Evolutionary conservation across 257 asterid species (phyloP).

Genomic region (Ballota nigra): DNA sequence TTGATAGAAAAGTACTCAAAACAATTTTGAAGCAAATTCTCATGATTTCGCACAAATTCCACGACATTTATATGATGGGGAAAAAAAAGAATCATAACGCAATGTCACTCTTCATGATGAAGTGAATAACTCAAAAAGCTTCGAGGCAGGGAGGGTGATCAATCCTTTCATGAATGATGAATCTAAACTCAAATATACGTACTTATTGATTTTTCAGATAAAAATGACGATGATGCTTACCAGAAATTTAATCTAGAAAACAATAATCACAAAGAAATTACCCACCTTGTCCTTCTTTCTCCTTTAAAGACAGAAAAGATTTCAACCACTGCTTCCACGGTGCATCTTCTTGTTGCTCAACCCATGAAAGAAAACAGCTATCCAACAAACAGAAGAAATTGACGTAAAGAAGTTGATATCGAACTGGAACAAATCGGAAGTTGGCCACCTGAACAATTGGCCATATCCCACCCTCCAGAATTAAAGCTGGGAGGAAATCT

Average conservation of each 20-base stretch:
- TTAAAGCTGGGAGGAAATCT: slow-evolving; percentile 73
- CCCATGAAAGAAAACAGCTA: slow-evolving; percentile 88
- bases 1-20: neutral
- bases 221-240: slow-evolving; percentile 19
- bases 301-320: slow-evolving; percentile 41
- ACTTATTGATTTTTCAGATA: neutral
- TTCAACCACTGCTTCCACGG: slow-evolving; percentile 81
- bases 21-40: neutral
- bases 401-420: slow-evolving; percentile 82
- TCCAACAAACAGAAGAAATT: slow-evolving; percentile 85
- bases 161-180: slow-evolving; percentile 2
- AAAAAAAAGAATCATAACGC: slow-evolving; percentile 4
- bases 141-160: neutral
- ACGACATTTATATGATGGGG: neutral
- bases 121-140: slow-evolving; percentile 1
- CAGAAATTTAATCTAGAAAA: neutral
- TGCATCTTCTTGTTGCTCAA: slow-evolving; percentile 82
- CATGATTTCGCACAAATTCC: neutral
- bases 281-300: slow-evolving; percentile 45
- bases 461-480: slow-evolving; percentile 81
- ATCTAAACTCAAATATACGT: slow-evolving; percentile 19
- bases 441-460: slow-evolving; percentile 80
- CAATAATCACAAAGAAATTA: slow-evolving; percentile 17
- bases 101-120: slow-evolving; percentile 16
- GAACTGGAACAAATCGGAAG: slow-evolving; percentile 71